Base-by-base conservation (phyloP, 192 early-diverging fungal species). In the Coemansia guatemalensis region DNA sequence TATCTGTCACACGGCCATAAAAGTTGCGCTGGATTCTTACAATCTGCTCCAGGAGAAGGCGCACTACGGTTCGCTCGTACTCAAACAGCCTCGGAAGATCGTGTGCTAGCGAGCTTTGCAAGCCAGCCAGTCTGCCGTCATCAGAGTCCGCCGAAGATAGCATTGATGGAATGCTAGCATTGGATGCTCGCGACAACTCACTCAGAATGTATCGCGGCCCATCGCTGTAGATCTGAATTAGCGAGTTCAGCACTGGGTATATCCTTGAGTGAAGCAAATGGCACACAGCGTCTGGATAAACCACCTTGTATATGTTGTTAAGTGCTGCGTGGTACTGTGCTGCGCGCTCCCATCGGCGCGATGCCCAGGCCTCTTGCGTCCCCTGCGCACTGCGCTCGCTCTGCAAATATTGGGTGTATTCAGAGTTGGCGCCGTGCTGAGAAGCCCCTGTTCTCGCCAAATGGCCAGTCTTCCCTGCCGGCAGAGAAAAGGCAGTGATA, bases 11-110 rank as follows among this genome's bases (percentile, higher is more conserved):
- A 53, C 70, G 71, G 44, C 33, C 17, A 20, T 68, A 71, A 62
- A 79, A 79, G 5, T 65, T 56, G 49, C 60, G 77, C 71, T 79
- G 64, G 17, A 79, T 62, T 8, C 41, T 26, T 6, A 54, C 68
- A 11, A 79, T 48, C 49, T 58, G 67, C 49, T 67, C 71, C 8
- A 61, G 18, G 1, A 74, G 47, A 29, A 79, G 62, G 20, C 56
- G 71, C 39, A 79, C 64, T 20, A 71, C 56, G 8, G 54, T 62
- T 14, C 68, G 60, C 59, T 79, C 77, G 33, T 79, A 58, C 8
- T 71, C 71, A 64, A 79, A 79, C 18, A 79, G 67, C 77, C 56
- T 65, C 14, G 77, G 77, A 22, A 79, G 71, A 11, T 79, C 77
- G 39, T 48, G 50, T 5, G 68, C 64, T 20, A 79, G 65, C 49